Conservation (phyloP, 2,329 filamentous ascomycete genomes). For the Colletotrichum falcatum region DNA sequence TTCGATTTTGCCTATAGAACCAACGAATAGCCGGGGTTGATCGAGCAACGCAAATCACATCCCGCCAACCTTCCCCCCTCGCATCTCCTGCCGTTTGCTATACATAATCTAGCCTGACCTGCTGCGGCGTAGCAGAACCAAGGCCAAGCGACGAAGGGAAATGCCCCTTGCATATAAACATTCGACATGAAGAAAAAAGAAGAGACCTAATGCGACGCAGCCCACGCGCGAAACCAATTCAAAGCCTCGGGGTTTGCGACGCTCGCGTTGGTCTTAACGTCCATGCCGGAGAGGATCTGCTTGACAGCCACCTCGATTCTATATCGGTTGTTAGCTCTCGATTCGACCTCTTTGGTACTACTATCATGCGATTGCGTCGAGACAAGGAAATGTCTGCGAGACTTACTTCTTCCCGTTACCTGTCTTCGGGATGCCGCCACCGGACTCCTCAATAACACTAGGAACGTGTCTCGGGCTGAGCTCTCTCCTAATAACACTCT, state of each 20-base stretch:
- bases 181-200: no score
- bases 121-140: not conserved
- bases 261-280: conserved; percentile 89
- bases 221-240: conserved; percentile 89
- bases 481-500: conserved; percentile 77
- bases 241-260: conserved; percentile 93
- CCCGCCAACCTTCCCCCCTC: not conserved
- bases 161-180: not conserved
- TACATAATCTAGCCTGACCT: no score
- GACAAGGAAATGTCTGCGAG: not conserved
- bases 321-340: not conserved
- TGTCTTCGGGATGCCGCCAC: conserved; percentile 86
- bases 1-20: not conserved
- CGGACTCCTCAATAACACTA: conserved; percentile 82
- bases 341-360: not conserved
- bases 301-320: conserved; percentile 96
- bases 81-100: not conserved
- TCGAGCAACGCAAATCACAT: not conserved
- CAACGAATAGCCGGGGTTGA: not conserved
- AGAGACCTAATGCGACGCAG: conserved; percentile 59
- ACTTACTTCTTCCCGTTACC: conserved; percentile 94
- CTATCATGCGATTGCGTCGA: not conserved
- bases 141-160: not conserved
- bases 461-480: conserved; percentile 92
- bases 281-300: conserved; percentile 89